These are phyloP conservation scores for Erythrophleum ivorense DNA, from an alignment of 331 rosid species.

Conservation along the genomic window DNA sequence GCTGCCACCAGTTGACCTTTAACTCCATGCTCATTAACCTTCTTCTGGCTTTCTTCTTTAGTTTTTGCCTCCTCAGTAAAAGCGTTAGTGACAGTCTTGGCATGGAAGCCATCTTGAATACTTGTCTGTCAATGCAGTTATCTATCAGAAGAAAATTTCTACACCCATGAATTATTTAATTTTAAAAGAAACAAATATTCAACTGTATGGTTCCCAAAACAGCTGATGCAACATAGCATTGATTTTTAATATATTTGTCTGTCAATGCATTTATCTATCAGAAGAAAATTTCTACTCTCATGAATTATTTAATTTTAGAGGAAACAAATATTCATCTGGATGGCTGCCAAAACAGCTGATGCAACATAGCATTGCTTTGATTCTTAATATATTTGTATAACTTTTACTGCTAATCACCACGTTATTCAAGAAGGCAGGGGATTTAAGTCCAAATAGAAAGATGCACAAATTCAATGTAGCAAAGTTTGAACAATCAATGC, in stretches of 20 bases:
- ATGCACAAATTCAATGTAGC: neutral
- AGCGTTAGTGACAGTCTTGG: constrained; percentile 43
- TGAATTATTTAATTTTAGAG: neutral
- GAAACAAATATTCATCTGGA: neutral
- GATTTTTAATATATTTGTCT: neutral
- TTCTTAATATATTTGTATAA: neutral
- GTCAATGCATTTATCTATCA: constrained; percentile 31
- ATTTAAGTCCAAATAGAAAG: neutral
- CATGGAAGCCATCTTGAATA: constrained; percentile 30
- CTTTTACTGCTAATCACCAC: neutral
- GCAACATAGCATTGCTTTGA: neutral
- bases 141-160: constrained; percentile 21
- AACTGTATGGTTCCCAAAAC: neutral
- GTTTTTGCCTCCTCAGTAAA: constrained; percentile 35
- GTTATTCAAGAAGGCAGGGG: neutral
- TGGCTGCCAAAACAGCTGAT: neutral
- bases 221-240: neutral
- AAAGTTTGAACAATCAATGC: neutral
- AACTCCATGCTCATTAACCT: constrained; percentile 44
- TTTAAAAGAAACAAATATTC: neutral
- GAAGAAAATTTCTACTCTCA: constrained; percentile 20
- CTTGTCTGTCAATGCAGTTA: constrained; percentile 42
- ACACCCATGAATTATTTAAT: neutral
- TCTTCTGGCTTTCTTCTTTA: constrained; percentile 40
- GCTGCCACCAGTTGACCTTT: constrained; percentile 46